These are phyloP conservation scores for Phytomonas francai DNA, from an alignment of 208 protist genomes.

Conservation along the genomic window DNA sequence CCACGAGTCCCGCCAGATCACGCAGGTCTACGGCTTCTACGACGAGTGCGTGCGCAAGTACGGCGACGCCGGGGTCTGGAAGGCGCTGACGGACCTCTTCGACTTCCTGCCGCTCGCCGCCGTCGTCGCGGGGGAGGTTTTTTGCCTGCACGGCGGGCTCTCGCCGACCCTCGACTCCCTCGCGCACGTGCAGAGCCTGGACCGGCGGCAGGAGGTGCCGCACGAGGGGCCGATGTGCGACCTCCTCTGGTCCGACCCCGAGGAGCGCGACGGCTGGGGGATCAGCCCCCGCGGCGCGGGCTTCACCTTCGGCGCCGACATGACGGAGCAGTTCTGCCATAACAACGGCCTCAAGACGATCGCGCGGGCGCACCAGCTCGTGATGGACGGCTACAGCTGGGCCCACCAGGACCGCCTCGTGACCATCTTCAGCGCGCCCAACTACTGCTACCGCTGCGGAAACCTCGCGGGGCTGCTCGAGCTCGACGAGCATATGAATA, in stretches of 20 bases:
- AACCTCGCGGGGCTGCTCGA: slow-evolving; percentile 97
- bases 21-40: slow-evolving; percentile 99
- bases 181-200: slow-evolving; percentile 92
- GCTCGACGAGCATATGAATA: slow-evolving; percentile 98
- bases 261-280: slow-evolving; percentile 94
- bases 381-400: slow-evolving; percentile 99
- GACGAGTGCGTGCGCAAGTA: slow-evolving; percentile 98
- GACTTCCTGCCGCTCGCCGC: slow-evolving; percentile 97
- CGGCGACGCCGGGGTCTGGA: slow-evolving; percentile 95
- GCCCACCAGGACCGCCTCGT: slow-evolving; percentile 96
- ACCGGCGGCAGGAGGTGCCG: slow-evolving; percentile 97
- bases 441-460: slow-evolving; percentile 99
- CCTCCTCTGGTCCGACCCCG: slow-evolving; percentile 98
- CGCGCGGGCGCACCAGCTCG: slow-evolving; percentile 95
- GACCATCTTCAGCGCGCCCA: slow-evolving; percentile 98
- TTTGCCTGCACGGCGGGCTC: slow-evolving; percentile 95
- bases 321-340: slow-evolving; percentile 97
- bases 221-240: slow-evolving; percentile 99
- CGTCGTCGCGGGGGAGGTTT: slow-evolving; percentile 96
- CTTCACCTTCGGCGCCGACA: slow-evolving; percentile 98
- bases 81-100: slow-evolving; percentile 96
- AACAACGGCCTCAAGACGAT: slow-evolving; percentile 97
- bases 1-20: slow-evolving; percentile 97
- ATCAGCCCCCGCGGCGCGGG: slow-evolving; percentile 96
- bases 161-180: slow-evolving; percentile 92